Conservation (phyloP, 352 stramenopile genomes). For the Globisporangium lucens region DNA sequence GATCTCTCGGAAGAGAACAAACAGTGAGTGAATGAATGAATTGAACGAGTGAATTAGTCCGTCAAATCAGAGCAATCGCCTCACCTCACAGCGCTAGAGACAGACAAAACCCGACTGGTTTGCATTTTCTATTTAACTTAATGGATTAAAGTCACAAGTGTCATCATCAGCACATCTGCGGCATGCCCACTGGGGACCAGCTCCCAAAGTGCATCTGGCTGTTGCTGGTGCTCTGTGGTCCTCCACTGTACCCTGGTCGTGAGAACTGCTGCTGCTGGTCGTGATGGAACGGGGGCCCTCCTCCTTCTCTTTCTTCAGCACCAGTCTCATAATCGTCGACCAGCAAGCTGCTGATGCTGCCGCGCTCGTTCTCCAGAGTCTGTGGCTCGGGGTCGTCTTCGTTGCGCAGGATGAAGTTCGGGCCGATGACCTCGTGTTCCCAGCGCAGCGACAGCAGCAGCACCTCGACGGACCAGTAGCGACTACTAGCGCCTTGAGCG, state of each 20-base stretch:
- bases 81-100: neutral
- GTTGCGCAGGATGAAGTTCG: conserved; percentile 10
- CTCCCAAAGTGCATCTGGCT: neutral
- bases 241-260: neutral
- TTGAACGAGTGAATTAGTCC: neutral
- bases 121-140: conserved; percentile 1
- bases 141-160: neutral
- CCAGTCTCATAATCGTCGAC: neutral
- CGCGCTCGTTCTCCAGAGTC: neutral
- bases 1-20: neutral
- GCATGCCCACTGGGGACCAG: neutral
- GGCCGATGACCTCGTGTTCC: conserved; percentile 16
- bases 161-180: neutral
- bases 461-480: conserved; percentile 29
- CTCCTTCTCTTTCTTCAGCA: neutral
- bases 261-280: conserved; percentile 1
- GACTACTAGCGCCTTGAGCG: conserved; percentile 12
- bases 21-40: neutral
- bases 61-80: neutral
- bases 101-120: neutral
- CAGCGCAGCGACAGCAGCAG: conserved; percentile 23
- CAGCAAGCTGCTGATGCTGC: conserved; percentile 1
- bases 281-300: neutral
- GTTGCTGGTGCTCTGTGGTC: neutral
- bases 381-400: conserved; percentile 9